A percentile compares a stretch with the other conserved stretches of the same genome.
Evolutionary conservation across 106 monocot species (phyloP).

Genomic region (Agapanthus africanus): DNA sequence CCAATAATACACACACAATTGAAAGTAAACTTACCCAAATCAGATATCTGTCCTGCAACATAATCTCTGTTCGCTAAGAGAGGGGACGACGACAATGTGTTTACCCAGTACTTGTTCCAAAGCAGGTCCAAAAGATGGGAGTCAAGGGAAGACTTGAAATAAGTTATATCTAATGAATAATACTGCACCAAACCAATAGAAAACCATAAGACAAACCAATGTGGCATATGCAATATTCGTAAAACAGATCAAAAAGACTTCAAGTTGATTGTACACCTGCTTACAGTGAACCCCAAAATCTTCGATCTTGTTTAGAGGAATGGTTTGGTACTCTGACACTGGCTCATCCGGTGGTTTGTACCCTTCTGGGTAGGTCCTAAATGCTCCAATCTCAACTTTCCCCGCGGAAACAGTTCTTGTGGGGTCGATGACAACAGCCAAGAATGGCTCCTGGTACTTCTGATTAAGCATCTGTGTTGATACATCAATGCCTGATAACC

Average conservation of each 20-base stretch:
- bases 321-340: conserved; percentile 93
- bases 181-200: conserved; percentile 47
- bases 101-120: conserved; percentile 99
- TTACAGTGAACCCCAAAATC: conserved; percentile 99
- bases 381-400: conserved; percentile 96
- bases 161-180: conserved; percentile 91
- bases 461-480: conserved; percentile 98
- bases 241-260: background rate
- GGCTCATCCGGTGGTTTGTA: conserved; percentile 96
- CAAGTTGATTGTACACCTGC: conserved; percentile 33
- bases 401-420: conserved; percentile 94
- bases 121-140: conserved; percentile 88
- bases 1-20: background rate
- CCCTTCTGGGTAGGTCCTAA: conserved; percentile 84
- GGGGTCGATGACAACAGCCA: conserved; percentile 92
- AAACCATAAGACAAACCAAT: conserved; percentile 1
- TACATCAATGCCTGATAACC: conserved; percentile 96
- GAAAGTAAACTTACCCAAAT: conserved; percentile 57
- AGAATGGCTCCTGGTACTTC: conserved; percentile 87
- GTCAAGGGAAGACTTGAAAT: conserved; percentile 95
- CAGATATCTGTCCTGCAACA: conserved; percentile 97
- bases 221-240: background rate
- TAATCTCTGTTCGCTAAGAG: conserved; percentile 82
- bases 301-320: conserved; percentile 97
- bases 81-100: conserved; percentile 89